Evolutionary conservation across 192 early-diverging fungal genomes (phyloP).

Genomic region (Coemansia aciculifera): DNA sequence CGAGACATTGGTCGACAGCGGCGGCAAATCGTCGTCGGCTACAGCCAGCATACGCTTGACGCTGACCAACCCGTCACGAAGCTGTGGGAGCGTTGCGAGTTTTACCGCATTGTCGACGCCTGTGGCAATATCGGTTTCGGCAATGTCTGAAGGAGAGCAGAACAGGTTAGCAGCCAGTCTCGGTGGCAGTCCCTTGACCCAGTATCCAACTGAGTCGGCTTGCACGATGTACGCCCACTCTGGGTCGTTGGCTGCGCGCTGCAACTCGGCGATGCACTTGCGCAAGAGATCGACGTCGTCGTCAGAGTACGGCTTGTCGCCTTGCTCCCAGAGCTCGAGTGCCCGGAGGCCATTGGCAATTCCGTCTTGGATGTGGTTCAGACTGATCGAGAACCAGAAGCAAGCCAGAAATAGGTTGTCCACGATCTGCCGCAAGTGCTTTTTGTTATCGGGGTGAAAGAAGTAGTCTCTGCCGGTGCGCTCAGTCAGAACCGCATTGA

Average conservation of each 20-base stretch:
- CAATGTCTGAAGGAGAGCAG: background rate
- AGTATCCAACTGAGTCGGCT: constrained; percentile 34
- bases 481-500: constrained; percentile 68
- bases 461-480: constrained; percentile 71
- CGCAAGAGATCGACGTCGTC: constrained; percentile 30
- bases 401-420: constrained; percentile 65
- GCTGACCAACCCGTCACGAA: constrained; percentile 7
- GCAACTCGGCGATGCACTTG: constrained; percentile 21
- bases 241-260: constrained; percentile 29
- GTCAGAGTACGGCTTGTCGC: constrained; percentile 35
- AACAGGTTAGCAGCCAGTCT: constrained; percentile 12
- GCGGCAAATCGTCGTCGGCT: constrained; percentile 30
- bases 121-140: background rate
- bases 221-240: constrained; percentile 30
- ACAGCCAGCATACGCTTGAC: constrained; percentile 28
- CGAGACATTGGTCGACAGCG: constrained; percentile 27
- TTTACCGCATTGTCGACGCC: background rate
- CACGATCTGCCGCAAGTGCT: constrained; percentile 59
- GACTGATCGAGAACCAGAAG: constrained; percentile 64
- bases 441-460: constrained; percentile 64
- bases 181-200: constrained; percentile 21
- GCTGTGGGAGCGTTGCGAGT: constrained; percentile 27
- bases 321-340: constrained; percentile 40
- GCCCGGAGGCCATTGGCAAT: constrained; percentile 35
- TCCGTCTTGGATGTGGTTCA: constrained; percentile 38